Evolutionary conservation across 2,329 filamentous ascomycete species (phyloP).

Genomic region (Pseudonectria foliicola): DNA sequence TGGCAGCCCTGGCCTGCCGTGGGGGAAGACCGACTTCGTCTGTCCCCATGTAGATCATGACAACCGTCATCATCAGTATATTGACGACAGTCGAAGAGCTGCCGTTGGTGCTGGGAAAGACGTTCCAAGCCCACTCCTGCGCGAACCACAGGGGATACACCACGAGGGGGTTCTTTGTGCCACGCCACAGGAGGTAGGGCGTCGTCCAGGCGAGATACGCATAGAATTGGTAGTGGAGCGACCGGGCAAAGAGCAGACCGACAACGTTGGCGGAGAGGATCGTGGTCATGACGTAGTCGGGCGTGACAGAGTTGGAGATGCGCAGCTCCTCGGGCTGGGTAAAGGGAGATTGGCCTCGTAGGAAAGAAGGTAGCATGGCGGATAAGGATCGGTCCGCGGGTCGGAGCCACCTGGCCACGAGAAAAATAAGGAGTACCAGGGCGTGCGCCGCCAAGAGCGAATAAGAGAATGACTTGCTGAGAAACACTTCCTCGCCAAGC

Average conservation of each 20-base stretch:
- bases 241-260: conserved; percentile 78
- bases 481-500: conserved; percentile 73
- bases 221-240: conserved; percentile 93
- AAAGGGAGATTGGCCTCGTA: conserved; percentile 39
- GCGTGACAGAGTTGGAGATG: conserved; percentile 54
- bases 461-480: conserved; percentile 60
- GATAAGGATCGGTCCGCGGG: conserved; percentile 54
- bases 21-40: conserved; percentile 30
- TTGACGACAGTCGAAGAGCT: conserved; percentile 60
- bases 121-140: conserved; percentile 93
- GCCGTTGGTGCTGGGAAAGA: conserved; percentile 67
- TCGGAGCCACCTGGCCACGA: conserved; percentile 62
- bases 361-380: conserved; percentile 42
- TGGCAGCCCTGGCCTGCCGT: conserved; percentile 9
- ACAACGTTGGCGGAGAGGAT: conserved; percentile 70
- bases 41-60: conserved; percentile 53
- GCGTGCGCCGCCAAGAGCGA: conserved; percentile 60
- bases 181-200: conserved; percentile 79
- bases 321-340: conserved; percentile 45
- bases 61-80: conserved; percentile 60
- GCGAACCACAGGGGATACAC: conserved; percentile 64
- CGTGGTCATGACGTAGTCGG: conserved; percentile 67
- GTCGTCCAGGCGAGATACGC: conserved; percentile 85
- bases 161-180: conserved; percentile 58
- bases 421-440: conserved; percentile 59